Base-by-base conservation (phyloP, 2,329 filamentous ascomycete species). In the Chrysosporium queenslandicum region DNA sequence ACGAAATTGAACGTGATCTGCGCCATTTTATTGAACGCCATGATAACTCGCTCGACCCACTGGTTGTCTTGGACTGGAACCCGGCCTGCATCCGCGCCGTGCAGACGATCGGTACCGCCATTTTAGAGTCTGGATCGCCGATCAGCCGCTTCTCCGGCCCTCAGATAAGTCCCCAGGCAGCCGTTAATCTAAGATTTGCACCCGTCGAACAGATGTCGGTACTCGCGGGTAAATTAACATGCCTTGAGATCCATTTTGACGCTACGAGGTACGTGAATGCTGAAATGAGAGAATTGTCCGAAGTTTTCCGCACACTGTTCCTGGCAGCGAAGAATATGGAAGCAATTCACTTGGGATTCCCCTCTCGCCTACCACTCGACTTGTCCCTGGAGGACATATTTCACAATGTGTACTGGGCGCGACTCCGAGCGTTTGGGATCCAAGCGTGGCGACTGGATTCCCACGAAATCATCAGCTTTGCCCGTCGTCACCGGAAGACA, bases 331-430 rank as follows among this genome's bases (percentile, higher is more conserved):
- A 72, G 49, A 80, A 81, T 54, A 76, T 86, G 59, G 74, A 78
- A 54, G 76, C 79, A 18, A 69, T 86, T 16, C 81, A 85, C 59
- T 72, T 86, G 30, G 81, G 82, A 2, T 85, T 85, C 58, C 78
- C 79, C 0, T 74, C 76, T 5, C 72, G 77, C 52, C 63, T 71
- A 16, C 80, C 80, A 0, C 66, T 85, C 2, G 75, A 73, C 20
- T 63, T 85, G 18, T 71, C 72, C 4, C 71, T 85, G 2, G 78
- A 82, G 54, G 72, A 76, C 4, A 71, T 85, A 21, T 84, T 86
- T 61, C 80, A 85, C 59, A 68, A 77, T 53, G 73, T 82, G 6
- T 72, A 73, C 40, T 84, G 80, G 79, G 73, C 77, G 12, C 77
- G 77, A 30, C 68, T 86, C 4, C 73, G 79, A 30, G 79, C 80